Evolutionary conservation across 306 rosid species (phyloP).

Genomic region (Citrullus amarus): DNA sequence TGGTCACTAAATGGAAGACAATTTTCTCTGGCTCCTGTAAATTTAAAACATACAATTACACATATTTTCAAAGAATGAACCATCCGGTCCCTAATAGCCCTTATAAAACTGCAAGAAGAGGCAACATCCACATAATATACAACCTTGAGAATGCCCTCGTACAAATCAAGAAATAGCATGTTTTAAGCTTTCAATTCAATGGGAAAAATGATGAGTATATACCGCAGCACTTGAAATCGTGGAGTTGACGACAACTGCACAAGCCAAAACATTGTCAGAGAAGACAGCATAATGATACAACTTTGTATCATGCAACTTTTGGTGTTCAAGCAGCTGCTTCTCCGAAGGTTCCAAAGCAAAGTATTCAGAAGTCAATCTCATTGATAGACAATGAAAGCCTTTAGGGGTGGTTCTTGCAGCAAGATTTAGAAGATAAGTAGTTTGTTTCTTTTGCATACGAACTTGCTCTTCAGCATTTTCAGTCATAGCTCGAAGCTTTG

Average conservation of each 20-base stretch:
- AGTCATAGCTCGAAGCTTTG: conserved; percentile 80
- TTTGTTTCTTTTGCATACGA: conserved; percentile 42
- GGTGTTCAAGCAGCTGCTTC: conserved; percentile 43
- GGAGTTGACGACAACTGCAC: conserved; percentile 89
- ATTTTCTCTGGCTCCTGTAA: conserved; percentile 66
- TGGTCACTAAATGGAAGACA: conserved; percentile 84
- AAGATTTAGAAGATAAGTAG: conserved; percentile 49
- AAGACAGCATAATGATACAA: conserved; percentile 83
- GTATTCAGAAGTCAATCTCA: conserved; percentile 73
- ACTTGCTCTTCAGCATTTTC: conserved; percentile 61
- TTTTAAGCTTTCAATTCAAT: background rate
- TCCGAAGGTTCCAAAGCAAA: conserved; percentile 54
- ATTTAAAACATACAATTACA: background rate
- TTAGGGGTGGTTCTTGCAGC: conserved; percentile 77
- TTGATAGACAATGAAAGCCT: conserved; percentile 91
- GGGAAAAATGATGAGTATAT: conserved; percentile 8
- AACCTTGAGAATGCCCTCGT: background rate
- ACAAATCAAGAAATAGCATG: background rate
- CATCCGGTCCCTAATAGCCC: background rate
- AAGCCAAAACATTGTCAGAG: conserved; percentile 91
- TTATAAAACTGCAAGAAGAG: background rate
- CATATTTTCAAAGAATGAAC: background rate
- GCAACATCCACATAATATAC: background rate
- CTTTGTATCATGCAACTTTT: conserved; percentile 46
- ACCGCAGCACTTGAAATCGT: conserved; percentile 70